Evolutionary conservation across 1,139 yeast genomes (phyloP).

Genomic region (Yamadazyma mexicana): DNA sequence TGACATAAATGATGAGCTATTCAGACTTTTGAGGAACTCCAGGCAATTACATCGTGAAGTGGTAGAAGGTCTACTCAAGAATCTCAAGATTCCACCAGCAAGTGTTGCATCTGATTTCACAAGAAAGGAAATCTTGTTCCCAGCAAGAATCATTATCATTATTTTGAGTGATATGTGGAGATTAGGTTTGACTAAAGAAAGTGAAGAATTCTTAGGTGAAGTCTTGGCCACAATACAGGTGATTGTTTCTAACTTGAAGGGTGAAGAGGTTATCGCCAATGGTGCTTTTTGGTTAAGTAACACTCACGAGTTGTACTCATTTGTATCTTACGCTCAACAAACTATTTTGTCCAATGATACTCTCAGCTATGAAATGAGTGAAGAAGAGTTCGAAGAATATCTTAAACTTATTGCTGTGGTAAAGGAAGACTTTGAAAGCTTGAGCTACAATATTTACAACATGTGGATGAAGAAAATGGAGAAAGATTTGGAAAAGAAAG

Average conservation of each 20-base stretch:
- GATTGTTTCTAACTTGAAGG: constrained; percentile 67
- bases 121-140: constrained; percentile 91
- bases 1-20: constrained; percentile 72
- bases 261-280: constrained; percentile 84
- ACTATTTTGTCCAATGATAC: constrained; percentile 84
- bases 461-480: constrained; percentile 98
- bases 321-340: constrained; percentile 90
- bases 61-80: constrained; percentile 82
- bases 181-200: constrained; percentile 86
- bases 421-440: constrained; percentile 89
- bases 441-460: constrained; percentile 91
- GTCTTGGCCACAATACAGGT: constrained; percentile 86
- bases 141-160: constrained; percentile 91
- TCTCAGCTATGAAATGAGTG: constrained; percentile 81
- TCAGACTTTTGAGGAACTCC: constrained; percentile 74
- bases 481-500: constrained; percentile 86
- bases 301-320: constrained; percentile 92
- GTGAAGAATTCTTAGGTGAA: constrained; percentile 89
- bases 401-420: constrained; percentile 87
- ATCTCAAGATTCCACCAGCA: constrained; percentile 84
- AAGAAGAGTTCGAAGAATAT: constrained; percentile 87
- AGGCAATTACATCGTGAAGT: constrained; percentile 80
- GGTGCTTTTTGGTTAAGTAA: constrained; percentile 99
- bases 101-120: constrained; percentile 82
- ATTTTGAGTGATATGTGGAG: constrained; percentile 98